Base-by-base conservation (phyloP, 2,329 filamentous ascomycete genomes). In the Scedosporium dehoogii region DNA sequence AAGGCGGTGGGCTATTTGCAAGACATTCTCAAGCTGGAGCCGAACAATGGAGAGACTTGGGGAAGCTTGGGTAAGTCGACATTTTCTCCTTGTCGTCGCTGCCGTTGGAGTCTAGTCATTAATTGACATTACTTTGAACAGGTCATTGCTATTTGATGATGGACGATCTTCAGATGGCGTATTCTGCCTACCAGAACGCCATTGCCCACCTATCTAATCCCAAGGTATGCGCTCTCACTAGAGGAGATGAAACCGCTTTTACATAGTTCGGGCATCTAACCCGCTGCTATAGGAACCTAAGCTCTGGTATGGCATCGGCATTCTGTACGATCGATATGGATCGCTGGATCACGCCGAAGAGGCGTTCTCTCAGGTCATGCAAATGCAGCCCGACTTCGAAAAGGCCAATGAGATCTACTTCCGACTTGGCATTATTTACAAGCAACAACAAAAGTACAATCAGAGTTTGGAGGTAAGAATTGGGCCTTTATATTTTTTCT, bases 391-490 rank as follows among this genome's bases (percentile, higher is more conserved):
- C 4, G 88, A 92, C 69, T 97, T 97, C 68, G 94, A 99, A 71
- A 99, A 99, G 81, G 92, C 93, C 63, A 97, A 97, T 71, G 94
- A 99, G 74, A 97, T 99, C 61, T 99, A 97, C 75, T 99, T 99
- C 77, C 86, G 94, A 29, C 83, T 99, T 7, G 94, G 94, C n/a
- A 99, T 99, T 78, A 97, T 99, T 67, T 97, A 97, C 80, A 99
- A 99, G 74, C 93, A 97, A 71, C 94, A 97, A 73, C 88, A 92
- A 65, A 97, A 97, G 74, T 99, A 92, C 73, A 81, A 81, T 60
- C 89, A 96, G 72, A 97, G 92, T 80, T 80, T 97, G 56, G 94
- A 97, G 76, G 92, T 96, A 79, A 70, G 80, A 74, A 56, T 33
- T 33, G 9, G 29, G 10, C 29, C 29, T 33, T 33, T 10, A 62